Percentiles rank a stretch among this genome's conserved stretches.
Conservation (phyloP, 2,329 filamentous ascomycete genomes). For the Exophiala xenobiotica region DNA sequence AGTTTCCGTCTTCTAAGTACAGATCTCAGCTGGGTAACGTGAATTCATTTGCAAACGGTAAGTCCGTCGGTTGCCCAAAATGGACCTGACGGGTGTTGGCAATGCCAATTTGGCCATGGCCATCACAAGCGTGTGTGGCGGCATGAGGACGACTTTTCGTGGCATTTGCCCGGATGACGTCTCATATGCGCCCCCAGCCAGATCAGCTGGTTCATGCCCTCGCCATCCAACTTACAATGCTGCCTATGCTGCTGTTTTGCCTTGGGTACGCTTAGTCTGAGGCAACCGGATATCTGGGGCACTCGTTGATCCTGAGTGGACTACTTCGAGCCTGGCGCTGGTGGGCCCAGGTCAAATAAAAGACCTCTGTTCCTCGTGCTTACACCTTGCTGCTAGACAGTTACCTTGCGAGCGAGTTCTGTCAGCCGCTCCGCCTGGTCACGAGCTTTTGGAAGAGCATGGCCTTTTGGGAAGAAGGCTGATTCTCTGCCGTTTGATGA, state of each 20-base stretch:
- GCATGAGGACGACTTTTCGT: not conserved
- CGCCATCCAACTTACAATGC: slow-evolving; percentile 6
- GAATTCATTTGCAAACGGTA: not conserved
- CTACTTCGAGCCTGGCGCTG: not conserved
- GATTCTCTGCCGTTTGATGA: slow-evolving; percentile 7
- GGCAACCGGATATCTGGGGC: not conserved
- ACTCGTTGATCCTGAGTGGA: not conserved
- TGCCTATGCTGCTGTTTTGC: not conserved
- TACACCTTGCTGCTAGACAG: not conserved
- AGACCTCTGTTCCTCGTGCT: not conserved
- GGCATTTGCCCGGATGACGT: slow-evolving; percentile 14
- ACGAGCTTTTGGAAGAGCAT: not conserved
- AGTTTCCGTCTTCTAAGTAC: not conserved
- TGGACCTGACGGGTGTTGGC: not conserved
- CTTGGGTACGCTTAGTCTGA: slow-evolving; percentile 8
- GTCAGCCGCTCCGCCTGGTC: not conserved
- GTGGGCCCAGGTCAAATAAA: not conserved
- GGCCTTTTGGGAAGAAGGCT: not conserved
- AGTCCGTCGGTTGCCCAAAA: not conserved
- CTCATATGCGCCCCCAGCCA: slow-evolving; percentile 8
- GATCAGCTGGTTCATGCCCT: slow-evolving; percentile 21
- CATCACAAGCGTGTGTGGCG: slow-evolving; percentile 1
- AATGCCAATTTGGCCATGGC: slow-evolving; percentile 4
- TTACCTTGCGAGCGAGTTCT: not conserved
- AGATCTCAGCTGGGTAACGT: not conserved